Evolutionary conservation across 2,329 filamentous ascomycete species (phyloP), one percentile per base, ranked within the genome.

Genomic region (Cladosporium velox): DNA sequence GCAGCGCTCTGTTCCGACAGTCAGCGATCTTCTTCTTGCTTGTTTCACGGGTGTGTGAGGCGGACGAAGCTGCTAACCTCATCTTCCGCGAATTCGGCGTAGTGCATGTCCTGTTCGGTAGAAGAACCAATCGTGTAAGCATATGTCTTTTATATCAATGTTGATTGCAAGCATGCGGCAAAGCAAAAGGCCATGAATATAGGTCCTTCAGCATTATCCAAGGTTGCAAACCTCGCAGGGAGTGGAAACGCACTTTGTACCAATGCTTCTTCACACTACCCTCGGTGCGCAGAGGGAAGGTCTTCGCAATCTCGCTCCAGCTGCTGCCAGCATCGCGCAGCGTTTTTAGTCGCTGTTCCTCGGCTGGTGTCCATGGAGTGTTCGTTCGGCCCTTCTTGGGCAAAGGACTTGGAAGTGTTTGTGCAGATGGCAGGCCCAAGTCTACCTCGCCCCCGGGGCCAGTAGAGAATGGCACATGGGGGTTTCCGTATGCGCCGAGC

Each of bases 241-340:
- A 24, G 44, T 30, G 21, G 51, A 28, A 12, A 64, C 70, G 68
- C 82, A 92, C 92, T 86, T 98, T 98, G 80, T 99, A 98, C 94
- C 95, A 99, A 79, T 99, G 95, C 81, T 98, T 99, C 85, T 98
- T 99, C 26, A 99, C 95, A 75, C 93, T 97, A 8, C 95, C 95
- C 81, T 99, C 95, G 51, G 95, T 99, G 74, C 95, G 87, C 28
- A 88, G 89, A 12, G 95, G 94, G 77, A 99, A 99, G 73, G 96
- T 93, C 89, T 98, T 98, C 72, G 94, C 95, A 76, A 99, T 99
- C 75, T 98, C 95, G 59, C 92, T 96, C 95, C 95, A 99, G 75
- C 91, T 97, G 73, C 91, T 93, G 12, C 94, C 93, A 1, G 90
- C 87, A 79, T 98, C 95, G 74, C 95, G 87, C 92, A 99, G 96